Evolutionary conservation across 2,329 filamentous ascomycete genomes (phyloP).

Genomic region (Fusarium citri): DNA sequence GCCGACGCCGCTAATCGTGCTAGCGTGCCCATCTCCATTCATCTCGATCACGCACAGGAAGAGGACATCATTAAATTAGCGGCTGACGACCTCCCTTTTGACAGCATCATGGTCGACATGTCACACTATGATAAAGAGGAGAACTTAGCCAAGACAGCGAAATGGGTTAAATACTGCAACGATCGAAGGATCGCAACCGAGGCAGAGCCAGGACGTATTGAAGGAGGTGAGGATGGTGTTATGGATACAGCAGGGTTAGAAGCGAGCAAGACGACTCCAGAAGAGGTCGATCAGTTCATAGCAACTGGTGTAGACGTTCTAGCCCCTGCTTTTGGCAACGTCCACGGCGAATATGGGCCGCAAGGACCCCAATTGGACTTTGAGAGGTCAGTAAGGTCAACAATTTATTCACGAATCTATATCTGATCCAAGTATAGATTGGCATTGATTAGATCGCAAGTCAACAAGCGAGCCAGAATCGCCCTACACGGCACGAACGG

Average conservation of each 20-base stretch:
- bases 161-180: constrained; percentile 64
- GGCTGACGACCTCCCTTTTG: constrained; percentile 49
- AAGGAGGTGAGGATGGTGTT: constrained; percentile 74
- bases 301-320: constrained; percentile 78
- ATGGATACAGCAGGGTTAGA: constrained; percentile 66
- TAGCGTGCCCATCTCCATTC: constrained; percentile 68
- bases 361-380: constrained; percentile 57
- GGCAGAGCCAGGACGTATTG: constrained; percentile 60
- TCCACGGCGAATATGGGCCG: constrained; percentile 79
- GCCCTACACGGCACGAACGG: neutral
- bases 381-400: constrained; percentile 29
- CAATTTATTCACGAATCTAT: too few relatives aligned
- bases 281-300: constrained; percentile 77
- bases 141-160: neutral
- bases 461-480: neutral
- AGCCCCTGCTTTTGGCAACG: constrained; percentile 81
- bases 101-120: constrained; percentile 3
- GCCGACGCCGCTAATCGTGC: constrained; percentile 65
- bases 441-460: neutral
- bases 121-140: neutral
- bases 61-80: constrained; percentile 69
- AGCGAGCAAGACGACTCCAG: constrained; percentile 71
- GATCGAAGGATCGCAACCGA: constrained; percentile 73
- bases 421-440: too few relatives aligned
- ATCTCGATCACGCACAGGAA: constrained; percentile 75